Base-by-base conservation (phyloP, 1,139 yeast genomes). In the Scheffersomyces illinoinensis region DNA sequence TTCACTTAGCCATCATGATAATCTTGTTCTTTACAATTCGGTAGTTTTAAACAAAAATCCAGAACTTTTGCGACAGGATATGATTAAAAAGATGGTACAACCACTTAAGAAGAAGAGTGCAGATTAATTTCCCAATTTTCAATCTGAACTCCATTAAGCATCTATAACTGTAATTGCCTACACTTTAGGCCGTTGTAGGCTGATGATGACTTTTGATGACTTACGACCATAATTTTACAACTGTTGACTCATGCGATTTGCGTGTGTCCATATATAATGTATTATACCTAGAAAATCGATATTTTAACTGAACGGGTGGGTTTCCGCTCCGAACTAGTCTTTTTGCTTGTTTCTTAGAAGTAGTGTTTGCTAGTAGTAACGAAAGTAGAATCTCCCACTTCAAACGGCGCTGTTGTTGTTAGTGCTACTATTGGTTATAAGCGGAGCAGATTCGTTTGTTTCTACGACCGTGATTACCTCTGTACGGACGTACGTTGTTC, bases 1-100 rank as follows among this genome's bases (percentile, higher is more conserved):
- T 1, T 82, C 90, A 19, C 73, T 91, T 56, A 83, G 87, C 26
- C 89, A 90, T 33, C 97, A 93, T 71, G 86, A 88, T 19, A 84
- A 85, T 3, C 62, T 89, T 57, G 71, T 91, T 53, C 85, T 86
- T 62, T 91, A 91, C 68, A 79, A 88, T 56, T 77, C 96, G n/a
- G 69, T 90, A 8, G 90, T 88, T 0, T 71, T 81, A 55, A 87
- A 85, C 55, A 82, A 85, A 64, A 85, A 90, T 43, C 83, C 81
- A 56, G 77, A 75, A 43, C 63, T 84, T 26, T 71, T 84, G 23
- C 78, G 86, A 57, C 78, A 81, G 54, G 75, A 79, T 53, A 74
- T 90, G 66, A 82, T 91, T 26, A 89, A 86, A 64, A 85, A 85
- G 64, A 87, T 89, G 89, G 81, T 78, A 2, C 73, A 73, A 56